These are phyloP conservation scores for Zymoseptoria passerinii DNA, from an alignment of 2,329 filamentous ascomycete genomes.

Conservation along the genomic window DNA sequence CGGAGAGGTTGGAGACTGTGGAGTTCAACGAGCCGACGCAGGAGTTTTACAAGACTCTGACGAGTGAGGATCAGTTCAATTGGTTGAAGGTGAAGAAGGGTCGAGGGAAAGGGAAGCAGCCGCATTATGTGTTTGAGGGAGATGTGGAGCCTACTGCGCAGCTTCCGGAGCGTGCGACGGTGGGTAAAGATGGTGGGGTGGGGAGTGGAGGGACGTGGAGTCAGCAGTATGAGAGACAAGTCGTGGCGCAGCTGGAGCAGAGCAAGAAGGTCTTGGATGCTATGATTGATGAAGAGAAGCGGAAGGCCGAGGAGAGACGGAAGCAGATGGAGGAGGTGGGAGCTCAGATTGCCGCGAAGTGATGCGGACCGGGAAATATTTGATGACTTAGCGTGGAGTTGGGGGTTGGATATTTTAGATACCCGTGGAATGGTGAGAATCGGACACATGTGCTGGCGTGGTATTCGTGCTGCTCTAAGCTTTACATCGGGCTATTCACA, in stretches of 20 bases:
- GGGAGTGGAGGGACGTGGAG: conserved; percentile 50
- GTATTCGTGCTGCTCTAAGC: background rate
- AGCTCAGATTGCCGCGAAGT: conserved; percentile 1
- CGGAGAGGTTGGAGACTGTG: conserved; percentile 85
- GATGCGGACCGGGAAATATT: background rate
- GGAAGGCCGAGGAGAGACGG: conserved; percentile 21
- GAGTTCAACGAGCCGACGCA: conserved; percentile 97
- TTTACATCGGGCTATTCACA: background rate
- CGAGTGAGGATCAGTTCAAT: conserved; percentile 55
- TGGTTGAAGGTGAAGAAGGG: conserved; percentile 50
- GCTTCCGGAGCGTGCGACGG: conserved; percentile 58
- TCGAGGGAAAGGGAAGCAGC: conserved; percentile 44
- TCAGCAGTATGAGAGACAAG: conserved; percentile 25
- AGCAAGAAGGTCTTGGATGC: conserved; percentile 53
- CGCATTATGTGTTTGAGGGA: conserved; percentile 46
- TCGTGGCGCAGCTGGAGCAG: conserved; percentile 40
- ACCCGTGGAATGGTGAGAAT: background rate
- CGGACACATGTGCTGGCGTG: no score
- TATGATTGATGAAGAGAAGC: conserved; percentile 25
- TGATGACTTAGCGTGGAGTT: conserved; percentile 8
- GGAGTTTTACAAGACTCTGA: conserved; percentile 81
- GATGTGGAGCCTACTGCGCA: conserved; percentile 58
- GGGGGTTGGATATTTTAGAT: background rate
- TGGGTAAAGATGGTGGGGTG: conserved; percentile 62
- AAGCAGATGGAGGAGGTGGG: conserved; percentile 22